These are phyloP conservation scores for Oryza glaberrima DNA, from an alignment of 176 grass and related monocot genomes.

Conservation along the genomic window DNA sequence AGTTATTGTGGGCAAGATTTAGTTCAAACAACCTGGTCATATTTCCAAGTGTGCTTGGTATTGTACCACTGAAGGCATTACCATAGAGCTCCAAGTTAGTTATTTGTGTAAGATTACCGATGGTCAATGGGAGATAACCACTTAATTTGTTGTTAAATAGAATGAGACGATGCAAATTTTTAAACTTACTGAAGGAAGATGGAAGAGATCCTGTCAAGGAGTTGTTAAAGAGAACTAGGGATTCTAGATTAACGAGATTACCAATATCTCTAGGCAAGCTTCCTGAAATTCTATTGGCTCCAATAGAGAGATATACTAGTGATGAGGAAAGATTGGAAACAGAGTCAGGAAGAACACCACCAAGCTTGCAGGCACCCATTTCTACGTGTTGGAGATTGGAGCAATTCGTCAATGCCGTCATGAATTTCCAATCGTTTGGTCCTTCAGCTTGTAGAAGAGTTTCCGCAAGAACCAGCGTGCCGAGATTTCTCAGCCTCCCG, in stretches of 20 bases:
- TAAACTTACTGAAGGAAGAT: too few species aligned
- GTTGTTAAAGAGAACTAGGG: too few species aligned
- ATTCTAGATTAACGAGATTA: too few species aligned
- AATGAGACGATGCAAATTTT: too few species aligned
- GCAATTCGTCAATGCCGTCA: constrained; percentile 38
- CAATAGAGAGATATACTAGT: background rate
- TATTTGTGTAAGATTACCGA: constrained; percentile 44
- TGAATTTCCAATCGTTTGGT: constrained; percentile 20
- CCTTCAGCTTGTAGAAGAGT: constrained; percentile 6
- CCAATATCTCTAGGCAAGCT: background rate
- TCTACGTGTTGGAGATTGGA: background rate
- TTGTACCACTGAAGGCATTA: constrained; percentile 4
- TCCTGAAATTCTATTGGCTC: constrained; percentile 15
- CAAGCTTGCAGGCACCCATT: background rate
- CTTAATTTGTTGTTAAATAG: constrained; percentile 5
- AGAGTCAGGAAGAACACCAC: background rate
- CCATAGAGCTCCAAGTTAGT: background rate
- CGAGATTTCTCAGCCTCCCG: constrained; percentile 6
- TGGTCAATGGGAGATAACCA: constrained; percentile 9
- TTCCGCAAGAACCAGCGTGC: accelerated
- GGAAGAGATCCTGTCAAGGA: too few species aligned
- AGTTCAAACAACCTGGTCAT: background rate
- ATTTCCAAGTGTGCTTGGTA: constrained; percentile 45
- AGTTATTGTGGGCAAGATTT: background rate
- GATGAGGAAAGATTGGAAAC: constrained; percentile 28